Conservation (phyloP, 805 yeast species). For the Candida awuae region DNA sequence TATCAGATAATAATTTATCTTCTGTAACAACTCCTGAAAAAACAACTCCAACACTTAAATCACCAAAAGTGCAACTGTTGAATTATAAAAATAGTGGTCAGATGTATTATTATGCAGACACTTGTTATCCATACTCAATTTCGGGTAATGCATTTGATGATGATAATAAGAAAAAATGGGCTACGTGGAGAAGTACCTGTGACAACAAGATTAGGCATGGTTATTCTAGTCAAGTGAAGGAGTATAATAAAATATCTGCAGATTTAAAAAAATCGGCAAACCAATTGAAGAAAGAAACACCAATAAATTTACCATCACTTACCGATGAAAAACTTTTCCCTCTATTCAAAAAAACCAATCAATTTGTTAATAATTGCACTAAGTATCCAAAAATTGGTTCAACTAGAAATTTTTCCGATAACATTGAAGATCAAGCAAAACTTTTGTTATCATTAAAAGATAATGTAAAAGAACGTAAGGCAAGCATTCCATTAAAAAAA, state of each 20-base stretch:
- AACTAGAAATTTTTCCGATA: not conserved
- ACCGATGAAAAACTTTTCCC: constrained; percentile 9
- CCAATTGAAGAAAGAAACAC: not conserved
- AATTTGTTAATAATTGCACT: constrained; percentile 16
- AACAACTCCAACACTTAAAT: constrained; percentile 15
- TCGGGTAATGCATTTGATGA: constrained; percentile 18
- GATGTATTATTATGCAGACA: constrained; percentile 26
- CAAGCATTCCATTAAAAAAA: constrained; percentile 9
- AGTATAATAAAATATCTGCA: constrained; percentile 31
- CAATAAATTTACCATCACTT: constrained; percentile 2
- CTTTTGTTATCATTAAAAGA: constrained; percentile 1
- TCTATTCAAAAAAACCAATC: constrained; percentile 16
- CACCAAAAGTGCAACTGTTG: constrained; percentile 13
- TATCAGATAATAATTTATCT: not conserved
- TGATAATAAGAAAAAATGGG: constrained; percentile 29
- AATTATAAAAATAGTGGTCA: constrained; percentile 19
- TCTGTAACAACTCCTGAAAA: constrained; percentile 16
- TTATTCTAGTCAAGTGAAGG: constrained; percentile 32
- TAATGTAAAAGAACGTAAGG: constrained; percentile 15
- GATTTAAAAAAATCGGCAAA: constrained; percentile 9
- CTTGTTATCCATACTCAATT: constrained; percentile 29
- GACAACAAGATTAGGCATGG: constrained; percentile 35
- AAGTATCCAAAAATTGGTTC: constrained; percentile 4
- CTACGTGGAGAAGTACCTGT: constrained; percentile 38
- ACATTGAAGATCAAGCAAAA: constrained; percentile 2